phyloP scores from a whole-genome alignment of 106 monocot species.

The Gastrodia elata region DNA sequence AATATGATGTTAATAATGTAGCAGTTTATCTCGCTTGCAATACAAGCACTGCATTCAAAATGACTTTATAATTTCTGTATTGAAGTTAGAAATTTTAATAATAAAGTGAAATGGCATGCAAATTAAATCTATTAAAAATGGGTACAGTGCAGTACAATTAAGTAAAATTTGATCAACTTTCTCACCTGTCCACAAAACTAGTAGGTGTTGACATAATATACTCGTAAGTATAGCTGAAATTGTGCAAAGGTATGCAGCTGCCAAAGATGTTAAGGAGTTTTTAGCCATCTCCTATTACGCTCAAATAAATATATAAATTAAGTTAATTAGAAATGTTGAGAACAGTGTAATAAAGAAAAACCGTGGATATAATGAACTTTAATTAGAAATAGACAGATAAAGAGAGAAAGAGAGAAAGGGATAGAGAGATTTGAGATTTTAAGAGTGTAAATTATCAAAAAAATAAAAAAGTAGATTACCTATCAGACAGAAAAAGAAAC shows the following conservation, averaged over 20 bases:
- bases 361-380: no score
- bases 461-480: slow-evolving; percentile 23
- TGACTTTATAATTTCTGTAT: background rate
- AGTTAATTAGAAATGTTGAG: background rate
- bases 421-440: background rate
- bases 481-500: slow-evolving; percentile 91
- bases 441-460: background rate
- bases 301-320: background rate
- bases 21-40: background rate
- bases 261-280: slow-evolving; percentile 2
- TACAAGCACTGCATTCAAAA: background rate
- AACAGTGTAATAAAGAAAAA: no score
- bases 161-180: slow-evolving; percentile 1
- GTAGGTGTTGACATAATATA: slow-evolving; percentile 22
- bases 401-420: background rate
- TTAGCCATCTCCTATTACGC: background rate
- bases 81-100: background rate
- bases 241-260: slow-evolving; percentile 29
- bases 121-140: background rate
- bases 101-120: background rate
- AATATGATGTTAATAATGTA: background rate
- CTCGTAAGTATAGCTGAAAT: slow-evolving; percentile 21
- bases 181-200: slow-evolving; percentile 27
- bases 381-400: no score
- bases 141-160: background rate